These are phyloP conservation scores for Neurospora sp. DNA, from an alignment of 495 filamentous ascomycete species.

Conservation along the genomic window DNA sequence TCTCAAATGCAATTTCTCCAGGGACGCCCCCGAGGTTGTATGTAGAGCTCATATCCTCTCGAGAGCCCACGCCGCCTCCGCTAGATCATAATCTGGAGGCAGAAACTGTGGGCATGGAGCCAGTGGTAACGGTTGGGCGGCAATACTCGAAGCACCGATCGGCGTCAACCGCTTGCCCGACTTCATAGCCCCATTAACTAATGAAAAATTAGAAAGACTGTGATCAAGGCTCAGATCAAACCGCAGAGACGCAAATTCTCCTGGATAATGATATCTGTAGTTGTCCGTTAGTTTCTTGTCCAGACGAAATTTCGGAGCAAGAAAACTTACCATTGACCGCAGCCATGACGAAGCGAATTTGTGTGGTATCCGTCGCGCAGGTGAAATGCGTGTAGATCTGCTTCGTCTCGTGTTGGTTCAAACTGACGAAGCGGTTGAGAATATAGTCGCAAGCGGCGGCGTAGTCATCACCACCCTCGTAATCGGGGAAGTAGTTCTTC, in stretches of 20 bases:
- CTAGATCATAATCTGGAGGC: constrained; percentile 6
- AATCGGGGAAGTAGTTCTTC: constrained; percentile 99
- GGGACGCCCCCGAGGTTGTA: constrained; percentile 5
- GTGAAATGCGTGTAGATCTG: constrained; percentile 99
- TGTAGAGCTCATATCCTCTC: not conserved
- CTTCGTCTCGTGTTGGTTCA: constrained; percentile 98
- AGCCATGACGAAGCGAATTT: constrained; percentile 99
- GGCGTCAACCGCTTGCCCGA: not conserved
- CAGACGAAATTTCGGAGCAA: not conserved
- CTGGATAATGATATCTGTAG: constrained; percentile 96
- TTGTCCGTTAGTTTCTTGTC: constrained; percentile 18
- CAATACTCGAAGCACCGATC: not conserved
- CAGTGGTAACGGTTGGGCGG: constrained; percentile 7
- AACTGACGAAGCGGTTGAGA: constrained; percentile 88
- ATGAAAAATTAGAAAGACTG: not conserved
- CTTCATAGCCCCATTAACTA: not conserved
- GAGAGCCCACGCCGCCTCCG: not conserved
- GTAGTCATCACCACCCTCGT: constrained; percentile 91
- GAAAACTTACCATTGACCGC: constrained; percentile 83
- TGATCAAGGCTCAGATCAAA: constrained; percentile 65
- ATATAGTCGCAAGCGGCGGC: constrained; percentile 93
- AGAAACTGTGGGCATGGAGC: constrained; percentile 1
- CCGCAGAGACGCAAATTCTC: constrained; percentile 97
- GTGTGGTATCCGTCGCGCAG: constrained; percentile 93
- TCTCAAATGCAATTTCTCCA: constrained; percentile 14